Percentiles rank a stretch among this genome's conserved stretches.
Conservation (phyloP, 2,329 filamentous ascomycete genomes). For the Rasamsonia emersonii region DNA sequence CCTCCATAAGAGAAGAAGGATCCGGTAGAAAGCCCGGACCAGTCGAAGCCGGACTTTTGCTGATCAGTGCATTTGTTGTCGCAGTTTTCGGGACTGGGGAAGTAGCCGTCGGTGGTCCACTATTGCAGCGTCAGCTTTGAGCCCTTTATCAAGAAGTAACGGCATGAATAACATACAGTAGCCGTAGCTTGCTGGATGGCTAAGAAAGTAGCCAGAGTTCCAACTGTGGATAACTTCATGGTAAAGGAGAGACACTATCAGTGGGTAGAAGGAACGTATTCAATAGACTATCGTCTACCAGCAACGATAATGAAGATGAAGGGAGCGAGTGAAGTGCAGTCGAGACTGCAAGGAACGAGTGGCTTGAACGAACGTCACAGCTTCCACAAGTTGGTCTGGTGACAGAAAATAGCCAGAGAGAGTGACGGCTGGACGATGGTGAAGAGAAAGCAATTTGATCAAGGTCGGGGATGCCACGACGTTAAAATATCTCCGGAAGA, state of each 20-base stretch:
- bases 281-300: slow-evolving; percentile 10
- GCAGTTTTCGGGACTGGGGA: slow-evolving; percentile 60
- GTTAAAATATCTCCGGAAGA: too few relatives aligned
- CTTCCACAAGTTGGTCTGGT: slow-evolving; percentile 6
- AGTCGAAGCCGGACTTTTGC: slow-evolving; percentile 65
- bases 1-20: slow-evolving; percentile 58
- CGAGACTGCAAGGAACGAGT: slow-evolving; percentile 29
- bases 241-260: slow-evolving; percentile 6
- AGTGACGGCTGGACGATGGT: slow-evolving; percentile 15
- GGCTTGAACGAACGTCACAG: slow-evolving; percentile 18
- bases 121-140: slow-evolving; percentile 15
- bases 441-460: slow-evolving; percentile 1
- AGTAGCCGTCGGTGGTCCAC: slow-evolving; percentile 48
- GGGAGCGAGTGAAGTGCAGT: slow-evolving; percentile 1
- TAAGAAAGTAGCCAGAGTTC: slow-evolving; percentile 12
- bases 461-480: too few relatives aligned
- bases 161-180: slow-evolving; percentile 11
- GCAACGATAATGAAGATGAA: slow-evolving; percentile 6
- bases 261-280: slow-evolving; percentile 1
- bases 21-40: slow-evolving; percentile 54
- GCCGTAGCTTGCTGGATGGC: slow-evolving; percentile 18
- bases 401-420: too few relatives aligned
- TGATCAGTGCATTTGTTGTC: slow-evolving; percentile 68
- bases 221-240: slow-evolving; percentile 15
- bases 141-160: not conserved